Base-by-base conservation (phyloP, 164 flowering plant genomes). In the Echeveria elegans region DNA sequence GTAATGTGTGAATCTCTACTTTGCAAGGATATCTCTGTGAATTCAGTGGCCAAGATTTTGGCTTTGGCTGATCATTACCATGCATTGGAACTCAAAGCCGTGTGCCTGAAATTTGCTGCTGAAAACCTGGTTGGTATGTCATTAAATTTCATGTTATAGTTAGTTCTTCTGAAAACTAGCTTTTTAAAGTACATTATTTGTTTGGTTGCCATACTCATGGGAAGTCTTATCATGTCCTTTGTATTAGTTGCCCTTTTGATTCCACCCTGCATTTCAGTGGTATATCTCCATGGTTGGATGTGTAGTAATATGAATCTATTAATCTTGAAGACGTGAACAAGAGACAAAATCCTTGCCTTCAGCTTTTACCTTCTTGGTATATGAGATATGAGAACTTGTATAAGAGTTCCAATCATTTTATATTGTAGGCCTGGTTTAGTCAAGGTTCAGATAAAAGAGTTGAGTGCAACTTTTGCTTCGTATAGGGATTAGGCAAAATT, bases 41-140 rank as follows among this genome's bases (percentile, higher is more conserved):
- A 76, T 61, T 81, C 90, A 50, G 96, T 89, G 72, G 79, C 90
- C 23, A 69, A 77, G 64, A 83, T 79, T 37, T 78, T 87, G 63
- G 85, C 89, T 61, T 82, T 89, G 71, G 92, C 92, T 63, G 90
- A 87, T 47, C 75, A 72, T 26, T 73, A 76, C 68, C 80, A 80
- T 76, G 96, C 96, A 62, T 66, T 67, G 73, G 88, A 84, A 59
- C 77, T 89, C 31, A 89, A 89, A 73, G 77, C 85, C 65, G 84
- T 86, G 67, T 87, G 90, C 77, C 75, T 89, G 45, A 87, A 85
- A 78, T 86, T 87, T 81, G 80, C 92, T 68, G 96, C 90, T 64
- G 92, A 89, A 69, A 89, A 89, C 66, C 89, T 89, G 50, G 78
- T 81, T 58, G 92, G 96, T 89, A 81, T 28, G 74, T 65, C 64